Evolutionary conservation across 805 yeast genomes (phyloP), one percentile per base, ranked within the genome.

Genomic region (Suhomyces kilbournensis): DNA sequence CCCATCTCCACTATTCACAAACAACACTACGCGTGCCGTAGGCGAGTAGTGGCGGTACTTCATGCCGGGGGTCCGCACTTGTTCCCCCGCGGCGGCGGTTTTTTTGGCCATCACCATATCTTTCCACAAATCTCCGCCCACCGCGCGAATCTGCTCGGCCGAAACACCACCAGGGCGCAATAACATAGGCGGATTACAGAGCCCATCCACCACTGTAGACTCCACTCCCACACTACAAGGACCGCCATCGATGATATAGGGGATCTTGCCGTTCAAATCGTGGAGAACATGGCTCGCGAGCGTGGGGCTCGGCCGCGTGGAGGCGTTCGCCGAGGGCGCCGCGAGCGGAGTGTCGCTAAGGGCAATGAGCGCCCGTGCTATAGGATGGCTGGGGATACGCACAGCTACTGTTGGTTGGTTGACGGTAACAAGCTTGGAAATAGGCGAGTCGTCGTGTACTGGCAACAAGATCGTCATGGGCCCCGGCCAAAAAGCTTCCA

Each of bases 321-420:
- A 90, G 1, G 97, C 93, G 68, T 94, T 94, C 2, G 99, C 99
- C 1, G 97, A 90, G 0, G 99, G 99, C 0, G 99, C 99, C 0
- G 99, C 99, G 35, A 94, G 70, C 1, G 99, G 98, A 1, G 88
- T 80, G 58, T 91, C 94, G 50, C 96, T 82, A 10, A 88, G 62
- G 1, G 90, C 88, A 50, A 94, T 91, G 45, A 94, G 72, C 0
- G 98, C 96, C 55, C 99, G 75, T 0, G 98, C 98, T 1, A 94
- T 81, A 0, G 93, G 90, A 67, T 93, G 87, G 4, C 80, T 72
- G 1, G 99, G 99, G 66, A 94, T 78, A 54, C 99, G 78, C 1
- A 91, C 96, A 0, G 97, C 99, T 65, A 92, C 89, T 0, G 99
- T 94, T 15, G 83, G 76, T 66, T 93, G 97, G 7, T 83, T 85